Base-by-base conservation (phyloP, 2,329 filamentous ascomycete species). In the Ophiognomonia clavigignenti-juglandacearum region DNA sequence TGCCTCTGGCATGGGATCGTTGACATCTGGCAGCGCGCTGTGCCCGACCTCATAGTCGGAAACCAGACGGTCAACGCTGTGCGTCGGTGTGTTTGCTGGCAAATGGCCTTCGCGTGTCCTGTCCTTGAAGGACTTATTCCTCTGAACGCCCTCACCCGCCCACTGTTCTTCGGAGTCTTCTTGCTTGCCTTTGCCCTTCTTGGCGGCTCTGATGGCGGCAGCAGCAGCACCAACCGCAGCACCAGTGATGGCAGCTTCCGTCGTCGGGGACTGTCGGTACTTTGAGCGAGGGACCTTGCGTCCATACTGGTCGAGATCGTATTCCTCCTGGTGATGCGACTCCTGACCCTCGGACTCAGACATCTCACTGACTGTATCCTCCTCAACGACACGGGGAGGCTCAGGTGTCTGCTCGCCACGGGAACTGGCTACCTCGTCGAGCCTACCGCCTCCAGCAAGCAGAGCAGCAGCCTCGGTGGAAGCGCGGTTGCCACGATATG, bases 1-100 rank as follows among this genome's bases (percentile, higher is more conserved):
- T 58, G 87, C 82, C 59, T 91, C 89, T 0, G 86, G 88, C 71
- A 91, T 79, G 5, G 86, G 85, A 56, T 91, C 74, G 47, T 83
- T 68, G 29, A 78, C 67, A 54, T 84, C 76, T 4, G 88, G 88
- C 51, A 91, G 63, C 39, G 83, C 85, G 61, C 76, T 89, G 36
- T 85, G 79, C 34, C 77, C 77, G 73, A 95, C 72, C 56, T 78
- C 75, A 1, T 73, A 70, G 13, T 68, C 61, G 5, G 77, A 72
- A 38, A 74, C 73, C n/a, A 80, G 67, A 29, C 73, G 70, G 53
- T 83, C 79, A 14, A 80, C 65, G 56, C 79, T 83, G 53, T 81
- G 78, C 6, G 76, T 71, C 3, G 78, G 78, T 24, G 77, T 78
- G 50, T 71, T 74, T 49, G 73, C 71, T 22, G 76, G 77, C 39